Percentiles rank a stretch among this genome's conserved stretches.
These are phyloP conservation scores for Epichloe brachyelytri DNA, from an alignment of 2,329 filamentous ascomycete species.

Conservation along the genomic window DNA sequence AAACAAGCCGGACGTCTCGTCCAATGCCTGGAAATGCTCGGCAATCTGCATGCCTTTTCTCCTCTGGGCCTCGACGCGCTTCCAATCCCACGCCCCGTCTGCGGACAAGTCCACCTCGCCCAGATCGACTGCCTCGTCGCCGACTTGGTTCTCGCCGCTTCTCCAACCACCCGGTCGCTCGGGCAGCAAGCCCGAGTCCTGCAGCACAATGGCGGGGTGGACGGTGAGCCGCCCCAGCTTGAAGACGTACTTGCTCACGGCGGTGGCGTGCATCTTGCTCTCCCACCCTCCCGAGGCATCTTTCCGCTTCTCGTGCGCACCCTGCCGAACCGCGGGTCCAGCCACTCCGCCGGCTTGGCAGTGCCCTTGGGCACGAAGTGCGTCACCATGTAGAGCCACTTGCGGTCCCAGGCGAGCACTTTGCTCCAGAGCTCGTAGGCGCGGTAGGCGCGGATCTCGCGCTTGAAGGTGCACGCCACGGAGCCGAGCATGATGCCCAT, in stretches of 20 bases:
- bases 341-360: slow-evolving; percentile 41
- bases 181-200: slow-evolving; percentile 62
- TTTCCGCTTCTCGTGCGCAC: slow-evolving; percentile 25
- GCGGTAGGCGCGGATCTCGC: slow-evolving; percentile 58
- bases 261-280: slow-evolving; percentile 57
- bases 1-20: slow-evolving; percentile 38
- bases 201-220: slow-evolving; percentile 63
- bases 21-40: slow-evolving; percentile 42
- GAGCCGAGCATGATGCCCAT: slow-evolving; percentile 58
- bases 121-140: slow-evolving; percentile 7
- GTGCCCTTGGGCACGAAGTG: slow-evolving; percentile 56
- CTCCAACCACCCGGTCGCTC: slow-evolving; percentile 54
- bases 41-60: slow-evolving; percentile 42
- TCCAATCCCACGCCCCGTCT: slow-evolving; percentile 43
- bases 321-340: slow-evolving; percentile 31
- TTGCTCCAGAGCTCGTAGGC: slow-evolving; percentile 62
- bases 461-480: slow-evolving; percentile 60
- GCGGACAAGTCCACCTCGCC: slow-evolving; percentile 17
- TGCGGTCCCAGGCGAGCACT: slow-evolving; percentile 63
- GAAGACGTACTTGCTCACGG: slow-evolving; percentile 69
- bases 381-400: slow-evolving; percentile 67
- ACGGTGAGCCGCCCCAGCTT: slow-evolving; percentile 75
- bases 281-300: slow-evolving; percentile 34
- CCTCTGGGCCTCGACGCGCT: slow-evolving; percentile 40
- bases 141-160: slow-evolving; percentile 22